Evolutionary conservation across 805 yeast genomes (phyloP).

Genomic region (Metschnikowia orientalis): DNA sequence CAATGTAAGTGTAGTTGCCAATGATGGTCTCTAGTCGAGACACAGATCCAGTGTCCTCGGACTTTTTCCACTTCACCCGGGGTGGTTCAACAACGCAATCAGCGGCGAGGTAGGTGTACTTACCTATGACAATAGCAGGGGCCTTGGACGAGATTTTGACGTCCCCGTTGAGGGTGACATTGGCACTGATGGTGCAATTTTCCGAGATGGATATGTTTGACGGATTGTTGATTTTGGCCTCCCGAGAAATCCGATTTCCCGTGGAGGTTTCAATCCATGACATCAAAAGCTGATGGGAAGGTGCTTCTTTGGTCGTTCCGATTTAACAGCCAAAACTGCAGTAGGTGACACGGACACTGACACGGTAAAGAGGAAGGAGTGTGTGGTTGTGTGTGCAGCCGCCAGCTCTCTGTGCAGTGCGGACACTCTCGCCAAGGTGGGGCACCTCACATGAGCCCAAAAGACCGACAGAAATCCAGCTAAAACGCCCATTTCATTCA

Average conservation of each 20-base stretch:
- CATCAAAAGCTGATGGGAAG: not conserved
- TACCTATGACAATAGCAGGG: constrained; percentile 42
- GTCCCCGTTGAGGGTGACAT: constrained; percentile 34
- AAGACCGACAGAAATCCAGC: too few relatives aligned
- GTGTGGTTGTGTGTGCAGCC: too few relatives aligned
- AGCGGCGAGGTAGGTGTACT: constrained; percentile 37
- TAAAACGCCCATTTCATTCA: too few relatives aligned
- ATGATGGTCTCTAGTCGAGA: constrained; percentile 19
- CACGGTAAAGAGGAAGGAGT: too few relatives aligned
- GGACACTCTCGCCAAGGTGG: too few relatives aligned
- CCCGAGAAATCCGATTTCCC: constrained; percentile 47
- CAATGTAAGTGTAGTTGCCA: constrained; percentile 47
- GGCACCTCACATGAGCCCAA: too few relatives aligned
- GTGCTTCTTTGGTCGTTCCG: not conserved
- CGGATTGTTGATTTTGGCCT: constrained; percentile 41
- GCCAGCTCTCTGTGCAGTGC: too few relatives aligned
- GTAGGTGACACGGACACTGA: too few relatives aligned
- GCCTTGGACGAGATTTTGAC: constrained; percentile 17
- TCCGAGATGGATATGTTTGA: constrained; percentile 44
- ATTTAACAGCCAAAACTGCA: too few relatives aligned
- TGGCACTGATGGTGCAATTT: constrained; percentile 38
- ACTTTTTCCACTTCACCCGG: constrained; percentile 8
- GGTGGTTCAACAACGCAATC: constrained; percentile 31
- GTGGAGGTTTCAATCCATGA: constrained; percentile 47
- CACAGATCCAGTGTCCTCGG: not conserved